Conservation (phyloP, 176 grass and related monocot species). For the Bromus sterilis region DNA sequence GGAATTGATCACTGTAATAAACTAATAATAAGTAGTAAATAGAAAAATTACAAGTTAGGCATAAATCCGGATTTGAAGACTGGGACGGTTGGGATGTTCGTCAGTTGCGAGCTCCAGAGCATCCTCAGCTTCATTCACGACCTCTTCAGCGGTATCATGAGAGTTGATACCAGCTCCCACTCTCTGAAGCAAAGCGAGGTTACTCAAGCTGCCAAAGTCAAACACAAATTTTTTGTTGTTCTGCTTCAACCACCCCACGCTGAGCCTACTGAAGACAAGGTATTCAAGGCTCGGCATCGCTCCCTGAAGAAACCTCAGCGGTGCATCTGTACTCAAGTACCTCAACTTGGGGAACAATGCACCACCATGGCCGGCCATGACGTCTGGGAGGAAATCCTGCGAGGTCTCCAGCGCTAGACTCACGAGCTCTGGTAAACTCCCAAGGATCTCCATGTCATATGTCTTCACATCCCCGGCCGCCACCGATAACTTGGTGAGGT, state of each 20-base stretch:
- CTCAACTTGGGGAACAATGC: not conserved
- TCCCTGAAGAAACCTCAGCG: not conserved
- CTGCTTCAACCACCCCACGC: not conserved
- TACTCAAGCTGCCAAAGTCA: not conserved
- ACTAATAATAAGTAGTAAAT: too few species aligned
- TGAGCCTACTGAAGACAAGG: not conserved
- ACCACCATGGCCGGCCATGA: not conserved
- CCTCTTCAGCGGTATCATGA: not conserved
- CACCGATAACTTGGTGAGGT: not conserved
- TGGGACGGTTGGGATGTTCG: too few species aligned
- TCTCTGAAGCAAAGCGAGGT: not conserved
- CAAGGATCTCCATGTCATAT: not conserved
- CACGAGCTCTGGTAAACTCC: not conserved
- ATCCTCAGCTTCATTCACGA: not conserved
- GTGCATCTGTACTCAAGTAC: not conserved
- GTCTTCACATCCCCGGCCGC: fast-evolving
- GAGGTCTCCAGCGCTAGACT: not conserved
- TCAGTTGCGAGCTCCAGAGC: not conserved
- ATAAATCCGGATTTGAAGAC: too few species aligned
- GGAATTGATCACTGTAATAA: too few species aligned
- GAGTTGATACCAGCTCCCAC: not conserved
- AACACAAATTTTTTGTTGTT: not conserved
- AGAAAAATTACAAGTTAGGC: too few species aligned
- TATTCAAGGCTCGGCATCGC: not conserved
- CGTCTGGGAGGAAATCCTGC: not conserved